Percentiles rank a stretch among this genome's conserved stretches.
Conservation (phyloP, 345 rosid species). For the Excoecaria agallocha region DNA sequence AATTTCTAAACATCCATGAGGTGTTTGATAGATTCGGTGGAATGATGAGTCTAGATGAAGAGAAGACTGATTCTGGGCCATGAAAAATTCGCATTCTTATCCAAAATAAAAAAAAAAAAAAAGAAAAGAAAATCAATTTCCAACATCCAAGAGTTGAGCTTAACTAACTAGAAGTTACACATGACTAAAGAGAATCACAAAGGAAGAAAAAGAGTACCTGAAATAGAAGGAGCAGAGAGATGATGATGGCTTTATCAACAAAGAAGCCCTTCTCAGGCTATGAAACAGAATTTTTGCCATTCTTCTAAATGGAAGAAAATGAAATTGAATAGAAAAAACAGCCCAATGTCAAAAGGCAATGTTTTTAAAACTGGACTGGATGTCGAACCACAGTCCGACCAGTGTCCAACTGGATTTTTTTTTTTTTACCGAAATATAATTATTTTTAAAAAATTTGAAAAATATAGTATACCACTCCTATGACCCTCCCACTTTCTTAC, state of each 20-base stretch:
- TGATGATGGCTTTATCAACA: conserved; percentile 14
- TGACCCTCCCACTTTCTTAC: no score
- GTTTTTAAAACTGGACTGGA: no score
- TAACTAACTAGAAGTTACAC: background rate
- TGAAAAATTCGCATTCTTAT: conserved; percentile 12
- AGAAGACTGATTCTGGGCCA: conserved; percentile 8
- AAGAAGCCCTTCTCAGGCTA: conserved; percentile 16
- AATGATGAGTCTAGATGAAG: conserved; percentile 16
- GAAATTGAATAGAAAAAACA: background rate
- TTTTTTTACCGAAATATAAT: no score
- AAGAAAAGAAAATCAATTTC: background rate
- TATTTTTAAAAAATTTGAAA: no score
- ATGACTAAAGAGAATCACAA: background rate
- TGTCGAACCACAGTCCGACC: no score
- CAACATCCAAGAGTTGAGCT: background rate
- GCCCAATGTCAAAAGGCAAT: background rate
- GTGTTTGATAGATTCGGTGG: conserved; percentile 19
- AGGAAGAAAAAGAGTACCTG: conserved; percentile 13
- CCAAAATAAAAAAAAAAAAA: background rate
- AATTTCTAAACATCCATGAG: conserved; percentile 41
- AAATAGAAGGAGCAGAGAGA: conserved; percentile 1
- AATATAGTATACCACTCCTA: no score
- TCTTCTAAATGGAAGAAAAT: background rate
- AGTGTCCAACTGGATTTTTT: no score
- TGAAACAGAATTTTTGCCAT: conserved; percentile 21